Evolutionary conservation across 306 rosid genomes (phyloP).

Genomic region (Ormosia emarginata): DNA sequence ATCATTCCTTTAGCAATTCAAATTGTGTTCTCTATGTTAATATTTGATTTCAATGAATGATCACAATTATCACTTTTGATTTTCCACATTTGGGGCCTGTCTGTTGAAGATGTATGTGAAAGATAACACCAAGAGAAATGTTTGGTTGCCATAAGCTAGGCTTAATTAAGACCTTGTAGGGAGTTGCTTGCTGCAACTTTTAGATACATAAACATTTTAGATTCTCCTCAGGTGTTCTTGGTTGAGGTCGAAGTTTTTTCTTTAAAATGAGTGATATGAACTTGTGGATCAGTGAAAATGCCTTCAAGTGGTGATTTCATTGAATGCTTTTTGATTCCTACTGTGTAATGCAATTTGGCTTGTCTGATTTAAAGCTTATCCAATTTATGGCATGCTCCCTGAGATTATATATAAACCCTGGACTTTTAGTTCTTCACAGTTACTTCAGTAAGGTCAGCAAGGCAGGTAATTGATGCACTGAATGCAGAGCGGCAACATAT

Average conservation of each 20-base stretch:
- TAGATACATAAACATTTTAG: neutral
- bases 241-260: neutral
- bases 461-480: slow-evolving; percentile 95
- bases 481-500: slow-evolving; percentile 92
- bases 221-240: neutral
- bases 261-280: neutral
- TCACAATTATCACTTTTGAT: neutral
- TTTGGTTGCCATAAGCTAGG: neutral
- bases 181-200: slow-evolving; percentile 6
- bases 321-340: slow-evolving; percentile 3
- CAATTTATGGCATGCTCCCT: neutral
- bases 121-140: neutral
- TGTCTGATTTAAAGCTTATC: slow-evolving; percentile 4
- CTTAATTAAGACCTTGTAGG: neutral
- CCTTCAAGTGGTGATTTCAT: neutral
- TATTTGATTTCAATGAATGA: neutral
- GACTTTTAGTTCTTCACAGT: slow-evolving; percentile 48
- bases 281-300: neutral
- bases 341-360: neutral
- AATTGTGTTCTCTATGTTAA: neutral
- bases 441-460: slow-evolving; percentile 72
- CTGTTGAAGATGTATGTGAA: neutral
- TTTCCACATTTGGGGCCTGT: neutral
- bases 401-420: slow-evolving; percentile 5
- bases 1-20: neutral